Evolutionary conservation across 345 rosid species (phyloP), one percentile per base, ranked within the genome.

Genomic region (Psidium friedrichsthalianum): DNA sequence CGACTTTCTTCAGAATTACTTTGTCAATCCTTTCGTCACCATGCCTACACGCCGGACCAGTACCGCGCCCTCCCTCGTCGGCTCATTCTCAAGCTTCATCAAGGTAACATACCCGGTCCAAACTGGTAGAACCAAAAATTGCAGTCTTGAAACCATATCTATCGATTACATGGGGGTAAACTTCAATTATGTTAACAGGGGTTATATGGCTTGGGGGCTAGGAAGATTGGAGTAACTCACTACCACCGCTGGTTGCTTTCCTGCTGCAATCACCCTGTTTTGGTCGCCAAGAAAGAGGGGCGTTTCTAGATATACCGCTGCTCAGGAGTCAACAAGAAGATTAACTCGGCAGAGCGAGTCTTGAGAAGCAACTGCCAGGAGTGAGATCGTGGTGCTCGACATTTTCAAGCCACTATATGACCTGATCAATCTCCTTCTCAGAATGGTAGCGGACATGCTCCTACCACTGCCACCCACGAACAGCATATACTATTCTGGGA

Each of bases 231-330:
- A 56, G 99, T 92, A 83, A 97, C 56, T 95, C 98, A 47, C 98
- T 97, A 16, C 95, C 97, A 64, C 99, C 99, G 40, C 61, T 94
- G 82, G 99, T 36, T 97, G 99, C 89, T 90, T 97, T 83, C 99
- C 99, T 11, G 89, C 88, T 16, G 98, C 98, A 52, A 89, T 94
- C 82, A 95, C 99, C 64, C 49, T 97, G 42, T 95, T 97, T 29
- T 97, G 95, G 6, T 89, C 10, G n/a, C 85, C 96, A 92, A 42
- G 89, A 92, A 74, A 88, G 78, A 10, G 98, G 98, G 1, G 99
- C 82, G 95, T 96, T 56, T 44, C 92, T 4, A 89, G 74, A 88
- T 97, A 97, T 86, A 36, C 89, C 10, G 97, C 93, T 59, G 98
- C 96, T 27, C 95, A 94, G 88, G 89, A 57, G 96, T 96, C 86